Evolutionary conservation across 345 rosid genomes (phyloP).

Genomic region (Salix purpurea): DNA sequence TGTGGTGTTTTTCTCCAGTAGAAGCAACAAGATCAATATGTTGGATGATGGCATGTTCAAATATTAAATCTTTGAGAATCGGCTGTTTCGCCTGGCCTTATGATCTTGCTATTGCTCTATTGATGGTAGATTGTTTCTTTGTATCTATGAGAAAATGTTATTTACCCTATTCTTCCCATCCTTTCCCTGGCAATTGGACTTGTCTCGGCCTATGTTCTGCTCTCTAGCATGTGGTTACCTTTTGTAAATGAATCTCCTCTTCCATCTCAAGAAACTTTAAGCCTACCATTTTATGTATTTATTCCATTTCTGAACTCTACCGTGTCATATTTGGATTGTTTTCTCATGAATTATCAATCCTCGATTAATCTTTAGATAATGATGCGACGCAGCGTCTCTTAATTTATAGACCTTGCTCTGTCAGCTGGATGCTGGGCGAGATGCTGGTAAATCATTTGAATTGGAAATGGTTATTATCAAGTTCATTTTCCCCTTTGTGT

Average conservation of each 20-base stretch:
- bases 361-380: neutral
- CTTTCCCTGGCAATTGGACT: neutral
- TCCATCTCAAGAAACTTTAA: neutral
- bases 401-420: neutral
- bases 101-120: conserved; percentile 2
- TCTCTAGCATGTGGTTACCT: neutral
- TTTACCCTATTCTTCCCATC: neutral
- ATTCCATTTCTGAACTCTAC: neutral
- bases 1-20: conserved; percentile 13
- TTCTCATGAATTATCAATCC: neutral
- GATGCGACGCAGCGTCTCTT: no score
- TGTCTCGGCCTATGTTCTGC: neutral
- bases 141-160: neutral
- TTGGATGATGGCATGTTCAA: conserved; percentile 11
- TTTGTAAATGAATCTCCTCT: neutral
- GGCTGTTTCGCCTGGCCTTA: conserved; percentile 18
- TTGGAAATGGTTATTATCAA: neutral
- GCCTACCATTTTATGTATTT: neutral
- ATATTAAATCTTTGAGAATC: conserved; percentile 2
- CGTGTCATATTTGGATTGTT: conserved; percentile 1
- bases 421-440: neutral
- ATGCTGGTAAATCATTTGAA: neutral
- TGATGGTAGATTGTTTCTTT: conserved; percentile 11
- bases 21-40: conserved; percentile 7
- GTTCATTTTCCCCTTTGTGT: neutral